These are phyloP conservation scores for Ciborinia camelliae DNA, from an alignment of 2,329 filamentous ascomycete species.

Conservation along the genomic window DNA sequence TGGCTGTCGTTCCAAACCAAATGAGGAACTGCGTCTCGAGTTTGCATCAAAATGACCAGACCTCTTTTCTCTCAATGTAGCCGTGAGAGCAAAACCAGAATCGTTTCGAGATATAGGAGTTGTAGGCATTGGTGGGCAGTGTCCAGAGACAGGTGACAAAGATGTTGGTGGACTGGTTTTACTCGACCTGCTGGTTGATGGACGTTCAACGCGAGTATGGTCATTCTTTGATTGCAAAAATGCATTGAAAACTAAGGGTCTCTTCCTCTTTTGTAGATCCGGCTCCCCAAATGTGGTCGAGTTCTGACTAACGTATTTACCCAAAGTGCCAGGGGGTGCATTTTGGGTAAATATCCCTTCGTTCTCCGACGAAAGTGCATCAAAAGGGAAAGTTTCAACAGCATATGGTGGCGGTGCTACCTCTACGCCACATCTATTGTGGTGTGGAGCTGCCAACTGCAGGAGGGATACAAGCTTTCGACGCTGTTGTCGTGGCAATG, in stretches of 20 bases:
- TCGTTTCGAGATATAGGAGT: constrained; percentile 86
- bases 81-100: constrained; percentile 82
- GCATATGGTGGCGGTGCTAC: constrained; percentile 91
- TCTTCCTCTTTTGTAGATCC: constrained; percentile 44
- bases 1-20: constrained; percentile 70
- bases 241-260: constrained; percentile 80
- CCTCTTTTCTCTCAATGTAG: constrained; percentile 86
- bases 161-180: constrained; percentile 61
- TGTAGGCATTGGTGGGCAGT: constrained; percentile 70
- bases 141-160: constrained; percentile 72
- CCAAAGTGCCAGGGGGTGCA: constrained; percentile 67
- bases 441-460: constrained; percentile 86
- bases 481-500: constrained; percentile 82
- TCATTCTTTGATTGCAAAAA: constrained; percentile 76
- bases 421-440: constrained; percentile 78
- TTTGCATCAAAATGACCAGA: constrained; percentile 79
- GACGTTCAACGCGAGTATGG: constrained; percentile 65
- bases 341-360: constrained; percentile 72
- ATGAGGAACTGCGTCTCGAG: constrained; percentile 89
- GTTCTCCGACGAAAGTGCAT: constrained; percentile 86
- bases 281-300: constrained; percentile 79
- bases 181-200: constrained; percentile 67
- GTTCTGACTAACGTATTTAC: constrained; percentile 84
- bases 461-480: constrained; percentile 85
- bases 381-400: constrained; percentile 86